A percentile compares a stretch with the other conserved stretches of the same genome.
Conservation (phyloP, 805 yeast species). For the Ogataea paradorogensis region DNA sequence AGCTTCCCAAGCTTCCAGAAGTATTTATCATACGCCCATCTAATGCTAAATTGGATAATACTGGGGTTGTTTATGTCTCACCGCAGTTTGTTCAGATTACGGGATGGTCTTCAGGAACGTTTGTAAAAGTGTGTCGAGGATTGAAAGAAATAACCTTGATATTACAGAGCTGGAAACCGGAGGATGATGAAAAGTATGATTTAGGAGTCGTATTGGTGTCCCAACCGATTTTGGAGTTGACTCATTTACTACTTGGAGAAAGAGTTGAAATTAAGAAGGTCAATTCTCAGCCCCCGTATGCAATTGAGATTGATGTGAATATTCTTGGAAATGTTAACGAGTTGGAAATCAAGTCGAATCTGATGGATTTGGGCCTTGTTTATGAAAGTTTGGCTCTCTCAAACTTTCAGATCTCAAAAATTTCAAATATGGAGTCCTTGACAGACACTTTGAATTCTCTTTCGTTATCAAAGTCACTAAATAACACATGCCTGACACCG, state of each 20-base stretch:
- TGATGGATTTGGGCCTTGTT: conserved; percentile 57
- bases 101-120: conserved; percentile 26
- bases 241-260: conserved; percentile 31
- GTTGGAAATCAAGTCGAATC: conserved; percentile 38
- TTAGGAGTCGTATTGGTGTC: conserved; percentile 28
- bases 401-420: conserved; percentile 12
- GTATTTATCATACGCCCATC: conserved; percentile 33
- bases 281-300: conserved; percentile 46
- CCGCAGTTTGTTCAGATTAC: conserved; percentile 18
- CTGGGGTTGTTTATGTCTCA: conserved; percentile 26
- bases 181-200: conserved; percentile 25
- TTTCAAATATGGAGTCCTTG: conserved; percentile 4
- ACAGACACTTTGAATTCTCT: conserved; percentile 3
- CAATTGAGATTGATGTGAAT: conserved; percentile 19
- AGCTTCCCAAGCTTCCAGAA: conserved; percentile 22
- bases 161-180: conserved; percentile 21
- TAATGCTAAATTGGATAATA: conserved; percentile 6
- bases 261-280: conserved; percentile 42
- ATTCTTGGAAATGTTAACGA: conserved; percentile 15
- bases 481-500: conserved; percentile 11
- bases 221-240: conserved; percentile 16
- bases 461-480: neutral
- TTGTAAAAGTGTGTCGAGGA: conserved; percentile 28
- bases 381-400: conserved; percentile 45
- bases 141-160: conserved; percentile 19